Evolutionary conservation across 306 rosid species (phyloP), one percentile per base, ranked within the genome.

Genomic region (Ziziphus jujuba): DNA sequence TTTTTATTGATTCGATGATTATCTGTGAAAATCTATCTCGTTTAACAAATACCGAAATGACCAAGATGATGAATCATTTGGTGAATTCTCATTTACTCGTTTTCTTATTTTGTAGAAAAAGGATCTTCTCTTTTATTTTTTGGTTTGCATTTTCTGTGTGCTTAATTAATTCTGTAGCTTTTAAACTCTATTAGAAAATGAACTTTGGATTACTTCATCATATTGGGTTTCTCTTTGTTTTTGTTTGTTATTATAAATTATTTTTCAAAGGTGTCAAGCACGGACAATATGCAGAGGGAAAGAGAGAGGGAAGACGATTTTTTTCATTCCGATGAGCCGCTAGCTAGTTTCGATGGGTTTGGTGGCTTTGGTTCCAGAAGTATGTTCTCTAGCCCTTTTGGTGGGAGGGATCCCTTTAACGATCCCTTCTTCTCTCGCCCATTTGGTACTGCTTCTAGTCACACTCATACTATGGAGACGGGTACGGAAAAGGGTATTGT

Each of bases 391-490:
- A 83, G 81, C 66, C 72, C 83, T 49, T 81, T 87, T 63, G 79
- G 91, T 56, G 82, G 78, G 24, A 84, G 91, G 77, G 92, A 83
- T 73, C 97, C 95, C 43, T 87, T 89, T 75, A 91, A 88, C 53
- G 97, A 86, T 79, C 90, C 91, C 45, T 93, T 93, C 76, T 90
- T 90, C 69, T 72, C 60, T 75, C 80, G 80, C 14, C 89, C 96
- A 0, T 61, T 83, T 63, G 80, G 67, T 51, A 38, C 67, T 56
- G 67, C 82, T 44, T 63, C 74, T 6, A 51, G 70, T 67, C 23
- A 43, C 48, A 54, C 52, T 67, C 23, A 47, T 48, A 54, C 52
- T 38, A 80, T 19, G 48, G 61, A 78, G 57, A 70, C 76, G 44
- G 73, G 60, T 58, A 52, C 22, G 47, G 89, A 63, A 7, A 80